Evolutionary conservation across 805 yeast species (phyloP), one percentile per base, ranked within the genome.

Genomic region (Sugiyamaella floridensis): DNA sequence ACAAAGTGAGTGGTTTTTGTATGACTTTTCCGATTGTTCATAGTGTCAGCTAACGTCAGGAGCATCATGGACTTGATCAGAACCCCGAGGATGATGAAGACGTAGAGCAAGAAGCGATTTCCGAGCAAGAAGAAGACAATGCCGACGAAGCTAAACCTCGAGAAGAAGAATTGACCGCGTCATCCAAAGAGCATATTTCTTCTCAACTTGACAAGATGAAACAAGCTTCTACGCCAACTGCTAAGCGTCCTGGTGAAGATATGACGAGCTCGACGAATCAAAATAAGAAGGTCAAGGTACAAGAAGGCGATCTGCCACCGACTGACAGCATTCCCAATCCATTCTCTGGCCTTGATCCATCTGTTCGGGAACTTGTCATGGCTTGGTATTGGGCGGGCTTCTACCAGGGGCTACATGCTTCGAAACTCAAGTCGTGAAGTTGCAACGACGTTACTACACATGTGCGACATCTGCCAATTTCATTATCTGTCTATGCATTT

Each of bases 351-450:
- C 43, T 62, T 19, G 62, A 59, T 22, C 59, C 59, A 4, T 48
- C 49, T 10, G 45, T 57, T 14, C 47, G 55, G 14, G 52, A 58
- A 4, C 47, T 62, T 8, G 60, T 60, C 1, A 57, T 62, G 62
- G 54, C 63, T 9, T 62, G 65, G 65, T 62, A 62, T 29, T 62
- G 65, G 65, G 65, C 65, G 8, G 65, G 65, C 2, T 62, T 61
- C 37, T 62, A 62, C 32, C 63, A 62, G 20, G 65, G 65, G 0
- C 40, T 58, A 10, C 49, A 62, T 29, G 58, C 47, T 32, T 62
- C 59, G 14, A 14, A 40, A 45, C 15, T 7, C 22, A 37, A 18
- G n/a, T 29, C 29, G 48, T 45, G 41, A 45, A 8, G 19, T 9
- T 20, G 43, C n/a, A 45, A 12, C 43, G 32, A 18, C 40, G 45